Percentiles rank a stretch among this genome's conserved stretches.
These are phyloP conservation scores for Amanita rubescens DNA, from an alignment of 768 basidiomycete genomes.

Conservation along the genomic window DNA sequence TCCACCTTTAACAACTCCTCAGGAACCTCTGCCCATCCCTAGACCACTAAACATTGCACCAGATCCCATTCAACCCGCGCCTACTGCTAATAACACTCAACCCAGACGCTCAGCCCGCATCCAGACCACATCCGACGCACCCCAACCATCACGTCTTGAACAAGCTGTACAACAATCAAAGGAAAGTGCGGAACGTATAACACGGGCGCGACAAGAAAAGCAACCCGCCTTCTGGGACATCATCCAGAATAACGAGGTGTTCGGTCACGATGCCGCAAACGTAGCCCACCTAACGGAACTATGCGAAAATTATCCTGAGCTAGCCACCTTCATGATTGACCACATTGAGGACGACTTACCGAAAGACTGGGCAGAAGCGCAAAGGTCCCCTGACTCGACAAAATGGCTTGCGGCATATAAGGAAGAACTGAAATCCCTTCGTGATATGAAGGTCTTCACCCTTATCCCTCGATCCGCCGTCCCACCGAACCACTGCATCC, in stretches of 20 bases:
- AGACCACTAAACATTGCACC: too few relatives aligned
- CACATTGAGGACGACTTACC: not conserved
- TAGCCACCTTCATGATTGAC: not conserved
- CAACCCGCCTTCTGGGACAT: not conserved
- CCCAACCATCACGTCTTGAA: slow-evolving; percentile 3
- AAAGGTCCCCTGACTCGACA: not conserved
- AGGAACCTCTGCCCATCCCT: too few relatives aligned
- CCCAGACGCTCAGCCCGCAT: too few relatives aligned
- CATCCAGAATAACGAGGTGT: not conserved
- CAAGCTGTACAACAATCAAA: not conserved
- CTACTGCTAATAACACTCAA: too few relatives aligned
- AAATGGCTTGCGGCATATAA: not conserved
- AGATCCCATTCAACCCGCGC: too few relatives aligned
- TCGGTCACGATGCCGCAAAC: not conserved
- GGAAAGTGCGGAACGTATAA: not conserved
- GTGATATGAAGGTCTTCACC: too few relatives aligned
- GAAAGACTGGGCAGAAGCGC: not conserved
- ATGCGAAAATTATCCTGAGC: not conserved
- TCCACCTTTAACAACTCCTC: too few relatives aligned
- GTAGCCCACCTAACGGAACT: not conserved
- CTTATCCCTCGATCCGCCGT: too few relatives aligned
- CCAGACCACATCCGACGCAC: not conserved
- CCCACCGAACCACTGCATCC: too few relatives aligned
- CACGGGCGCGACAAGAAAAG: not conserved
- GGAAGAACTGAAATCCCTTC: too few relatives aligned